Conservation (phyloP, 2,329 filamentous ascomycete species). For the Phialemonium atrogriseum region DNA sequence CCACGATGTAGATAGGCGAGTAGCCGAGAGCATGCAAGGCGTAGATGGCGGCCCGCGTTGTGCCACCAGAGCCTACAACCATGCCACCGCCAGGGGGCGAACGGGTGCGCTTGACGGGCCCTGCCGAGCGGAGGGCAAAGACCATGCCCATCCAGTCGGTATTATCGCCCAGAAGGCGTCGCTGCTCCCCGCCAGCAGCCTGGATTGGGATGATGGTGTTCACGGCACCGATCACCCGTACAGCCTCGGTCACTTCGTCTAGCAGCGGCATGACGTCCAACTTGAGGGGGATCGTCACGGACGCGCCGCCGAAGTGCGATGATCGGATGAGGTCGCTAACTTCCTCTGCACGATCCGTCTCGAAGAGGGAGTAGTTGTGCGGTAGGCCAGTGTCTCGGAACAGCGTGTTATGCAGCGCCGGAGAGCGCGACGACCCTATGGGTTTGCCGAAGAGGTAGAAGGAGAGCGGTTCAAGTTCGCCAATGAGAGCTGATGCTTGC, state of each 20-base stretch:
- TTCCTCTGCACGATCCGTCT: constrained; percentile 59
- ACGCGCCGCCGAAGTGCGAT: constrained; percentile 80
- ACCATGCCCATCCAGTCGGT: constrained; percentile 96
- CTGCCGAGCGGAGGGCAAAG: constrained; percentile 63
- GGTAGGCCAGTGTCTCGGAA: constrained; percentile 73
- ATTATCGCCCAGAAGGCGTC: constrained; percentile 72
- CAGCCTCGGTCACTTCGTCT: constrained; percentile 72
- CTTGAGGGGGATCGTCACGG: constrained; percentile 93
- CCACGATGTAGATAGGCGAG: constrained; percentile 78
- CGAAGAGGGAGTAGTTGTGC: constrained; percentile 68
- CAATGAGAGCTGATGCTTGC: constrained; percentile 66
- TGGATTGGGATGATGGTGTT: constrained; percentile 75
- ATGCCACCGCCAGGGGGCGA: constrained; percentile 49
- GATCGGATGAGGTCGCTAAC: constrained; percentile 59
- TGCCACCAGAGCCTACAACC: constrained; percentile 87
- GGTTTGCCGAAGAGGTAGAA: constrained; percentile 89
- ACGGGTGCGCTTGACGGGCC: constrained; percentile 37
- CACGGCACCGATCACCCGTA: constrained; percentile 78
- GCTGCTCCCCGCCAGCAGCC: constrained; percentile 29
- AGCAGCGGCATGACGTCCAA: constrained; percentile 75
- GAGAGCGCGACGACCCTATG: constrained; percentile 73
- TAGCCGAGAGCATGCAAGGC: constrained; percentile 78
- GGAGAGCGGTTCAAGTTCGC: constrained; percentile 64
- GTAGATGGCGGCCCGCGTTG: constrained; percentile 83
- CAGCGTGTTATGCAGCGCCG: constrained; percentile 80